Evolutionary conservation across 495 filamentous ascomycete genomes (phyloP), one percentile per base, ranked within the genome.

Genomic region (Neohortaea acidophila): DNA sequence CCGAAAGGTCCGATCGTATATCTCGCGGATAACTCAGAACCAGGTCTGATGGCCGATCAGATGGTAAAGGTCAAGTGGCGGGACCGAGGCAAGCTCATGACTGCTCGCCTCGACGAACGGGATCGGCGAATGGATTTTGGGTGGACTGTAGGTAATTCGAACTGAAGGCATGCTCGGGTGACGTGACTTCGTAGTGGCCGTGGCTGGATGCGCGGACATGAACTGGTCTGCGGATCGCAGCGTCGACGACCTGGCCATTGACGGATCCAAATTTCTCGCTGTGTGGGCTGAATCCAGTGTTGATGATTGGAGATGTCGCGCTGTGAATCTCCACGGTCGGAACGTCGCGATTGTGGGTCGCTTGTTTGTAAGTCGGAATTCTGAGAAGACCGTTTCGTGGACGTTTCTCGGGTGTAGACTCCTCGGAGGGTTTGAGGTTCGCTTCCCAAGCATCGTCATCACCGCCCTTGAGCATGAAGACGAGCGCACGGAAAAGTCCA

Each of bases 401-500:
- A 14, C 44, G 39, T n/a, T 19, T 27, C 10, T 36, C 19, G 21
- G 10, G 8, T 13, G 43, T 35, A 14, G 43, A 38, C 17, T 19
- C 21, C 10, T 36, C 19, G 21, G 10, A 7, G 12, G 14, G 5
- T 13, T 6, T 15, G 6, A 23, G 28, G 27, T 20, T 33, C 13
- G 7, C 20, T n/a, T 13, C 34, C 19, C 13, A 24, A 21, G 8
- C 29, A 14, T 23, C 33, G 5, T 62, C 66, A 39, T 69, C 70
- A 41, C 70, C 67, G 15, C 58, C 57, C 4, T 55, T 57, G 33
- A 45, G 27, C 52, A 69, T 60, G 6, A 65, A 60, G 28, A 69
- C 60, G 37, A 78, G 48, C 7, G 79, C 76, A 34, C 81, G 73
- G 35, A 70, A 51, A 36, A 86, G 46, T 34, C 81, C 89, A 36